These are phyloP conservation scores for Alternaria alternata DNA, from an alignment of 2,329 filamentous ascomycete genomes.

Conservation along the genomic window DNA sequence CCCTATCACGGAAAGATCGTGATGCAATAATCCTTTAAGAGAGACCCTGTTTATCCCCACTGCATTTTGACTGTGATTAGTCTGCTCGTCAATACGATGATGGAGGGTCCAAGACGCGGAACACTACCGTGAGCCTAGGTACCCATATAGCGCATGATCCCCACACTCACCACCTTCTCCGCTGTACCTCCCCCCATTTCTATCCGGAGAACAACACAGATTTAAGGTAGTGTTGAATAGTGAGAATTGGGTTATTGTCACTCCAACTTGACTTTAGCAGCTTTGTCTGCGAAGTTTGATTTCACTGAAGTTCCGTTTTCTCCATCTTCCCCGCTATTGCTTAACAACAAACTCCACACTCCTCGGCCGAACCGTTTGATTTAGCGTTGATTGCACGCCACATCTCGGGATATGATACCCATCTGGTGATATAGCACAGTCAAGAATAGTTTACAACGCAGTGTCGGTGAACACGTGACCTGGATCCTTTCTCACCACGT, in stretches of 20 bases:
- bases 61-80: not conserved
- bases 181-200: not conserved
- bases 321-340: conserved; percentile 6
- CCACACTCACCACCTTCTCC: not conserved
- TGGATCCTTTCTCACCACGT: not conserved
- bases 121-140: not conserved
- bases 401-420: conserved; percentile 1
- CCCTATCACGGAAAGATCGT: not conserved
- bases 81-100: not conserved
- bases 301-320: not conserved
- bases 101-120: not conserved
- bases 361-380: conserved; percentile 1
- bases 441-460: not conserved
- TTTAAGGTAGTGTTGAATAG: not conserved
- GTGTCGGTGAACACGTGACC: not conserved
- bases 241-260: not conserved
- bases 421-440: not conserved
- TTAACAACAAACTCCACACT: not conserved
- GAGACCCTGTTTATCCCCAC: not conserved
- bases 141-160: conserved; percentile 3
- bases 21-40: not conserved
- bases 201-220: not conserved
- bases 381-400: not conserved
- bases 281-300: not conserved
- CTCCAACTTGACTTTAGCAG: not conserved